phyloP scores from a whole-genome alignment of 2,329 filamentous ascomycete genomes.

The Mycocentrospora acerina region DNA sequence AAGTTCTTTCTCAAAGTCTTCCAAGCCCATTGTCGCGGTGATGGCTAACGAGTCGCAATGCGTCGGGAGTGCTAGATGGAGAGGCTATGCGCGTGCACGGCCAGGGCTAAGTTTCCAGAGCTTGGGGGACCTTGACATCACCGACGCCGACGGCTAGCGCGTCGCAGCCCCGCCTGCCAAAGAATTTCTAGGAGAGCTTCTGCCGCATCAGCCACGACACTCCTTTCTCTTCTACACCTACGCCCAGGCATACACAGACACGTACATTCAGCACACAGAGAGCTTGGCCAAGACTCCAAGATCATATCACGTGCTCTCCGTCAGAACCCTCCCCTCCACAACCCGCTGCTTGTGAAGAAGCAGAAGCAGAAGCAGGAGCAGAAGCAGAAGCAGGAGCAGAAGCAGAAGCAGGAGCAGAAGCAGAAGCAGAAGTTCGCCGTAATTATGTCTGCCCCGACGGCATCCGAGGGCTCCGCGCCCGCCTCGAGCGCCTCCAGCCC shows the following conservation, averaged over 20 bases:
- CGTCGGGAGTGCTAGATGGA: slow-evolving; percentile 7
- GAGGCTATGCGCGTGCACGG: slow-evolving; percentile 7
- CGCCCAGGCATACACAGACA: no score
- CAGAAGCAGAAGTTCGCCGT: not conserved
- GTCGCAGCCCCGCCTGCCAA: slow-evolving; percentile 32
- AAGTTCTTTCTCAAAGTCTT: slow-evolving; percentile 78
- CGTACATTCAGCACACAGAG: no score
- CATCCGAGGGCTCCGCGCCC: slow-evolving; percentile 17
- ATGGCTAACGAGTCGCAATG: no score
- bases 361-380: not conserved
- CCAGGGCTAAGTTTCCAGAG: no score
- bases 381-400: no score
- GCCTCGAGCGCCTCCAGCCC: slow-evolving; percentile 11
- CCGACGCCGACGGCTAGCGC: slow-evolving; percentile 17
- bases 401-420: no score
- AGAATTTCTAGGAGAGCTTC: slow-evolving; percentile 33
- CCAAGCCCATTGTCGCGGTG: slow-evolving; percentile 54
- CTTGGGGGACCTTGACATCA: slow-evolving; percentile 29
- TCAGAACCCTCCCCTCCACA: not conserved
- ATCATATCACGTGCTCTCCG: no score
- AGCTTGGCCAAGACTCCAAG: no score
- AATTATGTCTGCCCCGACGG: slow-evolving; percentile 46
- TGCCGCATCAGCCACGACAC: slow-evolving; percentile 8
- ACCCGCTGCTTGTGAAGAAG: not conserved
- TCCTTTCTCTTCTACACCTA: slow-evolving; percentile 2